Evolutionary conservation across 2,329 filamentous ascomycete genomes (phyloP), one percentile per base, ranked within the genome.

Genomic region (Talaromyces piceae): DNA sequence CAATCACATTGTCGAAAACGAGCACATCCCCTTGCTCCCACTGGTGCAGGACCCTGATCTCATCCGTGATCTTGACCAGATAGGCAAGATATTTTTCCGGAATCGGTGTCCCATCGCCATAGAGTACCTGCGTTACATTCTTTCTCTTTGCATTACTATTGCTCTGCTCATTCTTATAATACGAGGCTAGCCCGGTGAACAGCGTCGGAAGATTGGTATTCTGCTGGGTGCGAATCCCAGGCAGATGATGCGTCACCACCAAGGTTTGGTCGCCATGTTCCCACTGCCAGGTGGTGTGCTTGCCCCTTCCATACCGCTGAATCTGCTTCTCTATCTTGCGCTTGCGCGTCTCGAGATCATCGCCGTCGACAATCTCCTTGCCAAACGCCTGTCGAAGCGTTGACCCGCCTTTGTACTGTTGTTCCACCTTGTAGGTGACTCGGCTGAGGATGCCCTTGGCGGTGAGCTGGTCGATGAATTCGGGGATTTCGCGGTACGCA

Each of bases 231-330:
- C 73, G 71, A 48, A 77, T 69, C 0, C 63, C 73, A 5, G 75
- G 73, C 3, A 77, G 59, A 18, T 64, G 64, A 58, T 78, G 74
- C 26, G 72, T 73, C 43, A 77, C 51, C 13, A 22, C 39, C 41
- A 22, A 74, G 45, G 5, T 68, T 68, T 48, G 75, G 68, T 69
- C 72, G 18, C n/a, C 20, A 23, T 74, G 69, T 0, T 58, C 63
- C 73, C 75, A 77, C 53, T 76, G 68, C 70, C 72, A 77, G 0
- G 70, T 75, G 0, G 74, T 77, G 57, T 75, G 58, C 41, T 71
- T 58, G 2, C 69, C 73, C 7, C 75, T 59, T 0, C 69, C 71
- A 54, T 77, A 77, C 4, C 75, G 66, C 6, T 59, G 59, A 54
- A 78, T 77, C 61, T 77, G 75, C 9, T 37, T 41, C 30, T 52